Conservation (phyloP, 2,329 filamentous ascomycete genomes). For the Juglanconis juglandina region DNA sequence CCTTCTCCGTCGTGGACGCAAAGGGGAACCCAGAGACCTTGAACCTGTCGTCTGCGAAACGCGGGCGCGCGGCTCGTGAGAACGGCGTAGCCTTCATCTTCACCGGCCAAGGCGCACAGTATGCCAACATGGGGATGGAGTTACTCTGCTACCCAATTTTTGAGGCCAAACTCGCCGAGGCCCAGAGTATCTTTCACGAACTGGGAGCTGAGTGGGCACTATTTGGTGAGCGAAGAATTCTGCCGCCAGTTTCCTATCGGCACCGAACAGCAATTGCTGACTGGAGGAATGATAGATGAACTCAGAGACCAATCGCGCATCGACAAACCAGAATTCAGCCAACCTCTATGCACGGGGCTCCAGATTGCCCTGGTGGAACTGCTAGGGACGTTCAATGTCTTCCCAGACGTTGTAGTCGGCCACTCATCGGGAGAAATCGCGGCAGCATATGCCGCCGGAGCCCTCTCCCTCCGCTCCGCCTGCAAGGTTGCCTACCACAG, state of each 20-base stretch:
- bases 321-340: conserved; percentile 24
- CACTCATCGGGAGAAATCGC: conserved; percentile 38
- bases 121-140: conserved; percentile 24
- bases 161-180: conserved; percentile 13
- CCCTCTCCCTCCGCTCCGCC: conserved; percentile 25
- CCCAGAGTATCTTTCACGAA: too few species aligned
- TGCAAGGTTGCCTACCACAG: conserved; percentile 32
- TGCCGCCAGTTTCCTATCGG: too few species aligned
- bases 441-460: conserved; percentile 31
- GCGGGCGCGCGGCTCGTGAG: neutral
- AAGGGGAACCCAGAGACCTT: too few species aligned
- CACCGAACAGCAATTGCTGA: too few species aligned
- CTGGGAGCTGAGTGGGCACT: too few species aligned
- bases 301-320: conserved; percentile 7
- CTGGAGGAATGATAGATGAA: too few species aligned
- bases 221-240: too few species aligned
- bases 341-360: conserved; percentile 29
- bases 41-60: neutral
- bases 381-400: conserved; percentile 19
- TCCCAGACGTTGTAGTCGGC: conserved; percentile 27
- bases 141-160: conserved; percentile 26
- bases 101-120: conserved; percentile 30
- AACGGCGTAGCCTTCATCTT: conserved; percentile 19
- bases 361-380: conserved; percentile 33
- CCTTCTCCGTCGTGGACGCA: too few species aligned